Evolutionary conservation across 192 early-diverging fungal genomes (phyloP), one percentile per base, ranked within the genome.

Genomic region (Umbelopsis sp.): DNA sequence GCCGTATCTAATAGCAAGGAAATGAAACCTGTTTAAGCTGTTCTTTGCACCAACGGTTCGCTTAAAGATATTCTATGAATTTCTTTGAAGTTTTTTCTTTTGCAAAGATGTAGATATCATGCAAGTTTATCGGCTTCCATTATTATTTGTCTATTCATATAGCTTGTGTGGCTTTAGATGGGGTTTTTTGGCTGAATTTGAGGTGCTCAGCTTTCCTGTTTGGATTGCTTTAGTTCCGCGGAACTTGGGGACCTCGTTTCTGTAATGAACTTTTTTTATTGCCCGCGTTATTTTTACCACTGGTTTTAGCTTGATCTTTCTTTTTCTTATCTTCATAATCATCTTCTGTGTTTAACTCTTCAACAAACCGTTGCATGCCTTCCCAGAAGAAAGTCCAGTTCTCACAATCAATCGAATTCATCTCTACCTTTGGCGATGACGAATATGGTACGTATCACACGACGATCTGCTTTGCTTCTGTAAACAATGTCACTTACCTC

Each of bases 341-440:
- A 49, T 32, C 29, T 32, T 62, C 17, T 34, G 26, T 62, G 32
- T 20, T 36, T 17, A 14, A 62, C 56, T 34, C 17, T 32, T 11
- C 34, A 34, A 36, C 17, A 29, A 62, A 62, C 31, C 56, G 31
- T 34, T 29, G 20, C n/a, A 62, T 62, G 41, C 68, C 68, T 70
- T 36, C 47, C 22, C 68, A 53, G 34, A 74, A 74, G 24, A 47
- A 50, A 49, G 73, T 74, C n/a, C 73, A 69, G 36, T 74, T 74
- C 45, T 21, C 68, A n/a, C 50, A 68, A n/a, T 50, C 68, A 10
- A 68, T 74, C 20, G 73, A 69, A 12, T 50, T 74, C 31, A 54
- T 45, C 17, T 59, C 36, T 34, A 74, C 73, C 2, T 74, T 74
- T 74, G 66, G 51, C 4, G 68, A 74, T n/a, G 73, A 74, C 26